Evolutionary conservation across 2,329 filamentous ascomycete species (phyloP).

Genomic region (Trichoderma koningiopsis): DNA sequence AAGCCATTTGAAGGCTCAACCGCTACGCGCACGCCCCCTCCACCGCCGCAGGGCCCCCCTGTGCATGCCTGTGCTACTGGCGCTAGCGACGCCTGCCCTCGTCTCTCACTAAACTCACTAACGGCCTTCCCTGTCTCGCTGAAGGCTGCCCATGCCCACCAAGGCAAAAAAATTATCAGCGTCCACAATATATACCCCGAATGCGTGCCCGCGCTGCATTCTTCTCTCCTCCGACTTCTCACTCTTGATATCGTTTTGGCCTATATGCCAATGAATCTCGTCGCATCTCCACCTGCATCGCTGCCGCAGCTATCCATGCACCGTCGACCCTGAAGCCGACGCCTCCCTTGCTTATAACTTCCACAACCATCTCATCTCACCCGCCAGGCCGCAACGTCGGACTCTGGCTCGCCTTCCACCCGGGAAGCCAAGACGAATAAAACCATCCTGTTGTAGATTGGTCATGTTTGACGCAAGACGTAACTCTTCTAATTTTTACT

Average conservation of each 20-base stretch:
- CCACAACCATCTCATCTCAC: constrained; percentile 10
- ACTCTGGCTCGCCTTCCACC: constrained; percentile 37
- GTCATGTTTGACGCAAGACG: constrained; percentile 60
- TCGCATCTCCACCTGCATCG: constrained; percentile 25
- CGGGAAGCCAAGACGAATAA: constrained; percentile 10
- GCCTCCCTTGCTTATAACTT: constrained; percentile 22
- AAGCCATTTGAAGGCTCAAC: constrained; percentile 1
- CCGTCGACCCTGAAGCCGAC: constrained; percentile 34
- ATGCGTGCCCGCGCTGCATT: constrained; percentile 33
- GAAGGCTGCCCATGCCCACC: constrained; percentile 29
- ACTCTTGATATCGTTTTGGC: constrained; percentile 40
- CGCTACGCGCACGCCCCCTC: constrained; percentile 20
- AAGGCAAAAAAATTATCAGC: constrained; percentile 34
- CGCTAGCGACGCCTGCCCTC: constrained; percentile 28
- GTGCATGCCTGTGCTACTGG: constrained; percentile 31
- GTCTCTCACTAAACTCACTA: constrained; percentile 20
- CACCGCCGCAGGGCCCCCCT: constrained; percentile 27
- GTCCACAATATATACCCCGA: constrained; percentile 39
- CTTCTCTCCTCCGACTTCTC: constrained; percentile 30
- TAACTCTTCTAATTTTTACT: constrained; percentile 57
- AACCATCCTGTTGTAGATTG: constrained; percentile 31
- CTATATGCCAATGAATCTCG: constrained; percentile 41
- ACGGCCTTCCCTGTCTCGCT: constrained; percentile 8
- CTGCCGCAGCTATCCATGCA: constrained; percentile 6
- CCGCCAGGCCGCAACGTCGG: constrained; percentile 33